Conservation (phyloP, 805 yeast species). For the Metschnikowia aberdeeniae region DNA sequence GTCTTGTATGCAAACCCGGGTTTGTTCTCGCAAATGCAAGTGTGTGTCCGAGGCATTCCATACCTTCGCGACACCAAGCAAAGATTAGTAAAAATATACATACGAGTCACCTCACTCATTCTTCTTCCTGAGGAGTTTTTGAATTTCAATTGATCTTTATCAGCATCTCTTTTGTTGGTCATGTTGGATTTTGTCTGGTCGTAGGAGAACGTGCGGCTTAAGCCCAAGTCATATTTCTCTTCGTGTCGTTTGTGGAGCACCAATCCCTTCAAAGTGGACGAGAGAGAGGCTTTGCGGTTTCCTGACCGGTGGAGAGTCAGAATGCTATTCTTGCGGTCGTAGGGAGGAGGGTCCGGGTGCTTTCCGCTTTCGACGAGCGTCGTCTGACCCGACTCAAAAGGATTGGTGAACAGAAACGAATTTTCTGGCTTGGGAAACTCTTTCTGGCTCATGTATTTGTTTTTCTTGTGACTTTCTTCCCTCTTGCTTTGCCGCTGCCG, state of each 20-base stretch:
- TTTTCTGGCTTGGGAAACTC: background rate
- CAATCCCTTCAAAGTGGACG: conserved; percentile 9
- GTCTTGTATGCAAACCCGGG: too few species aligned
- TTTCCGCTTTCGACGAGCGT: conserved; percentile 11
- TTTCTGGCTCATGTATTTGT: background rate
- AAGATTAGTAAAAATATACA: conserved; percentile 21
- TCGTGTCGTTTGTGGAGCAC: conserved; percentile 6
- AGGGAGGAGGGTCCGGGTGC: background rate
- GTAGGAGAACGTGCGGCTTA: conserved; percentile 22
- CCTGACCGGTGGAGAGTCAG: background rate
- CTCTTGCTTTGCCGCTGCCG: background rate
- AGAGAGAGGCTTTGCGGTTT: conserved; percentile 7
- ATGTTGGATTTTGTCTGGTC: conserved; percentile 38
- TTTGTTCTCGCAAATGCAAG: too few species aligned
- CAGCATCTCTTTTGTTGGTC: conserved; percentile 27
- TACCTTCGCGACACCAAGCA: background rate
- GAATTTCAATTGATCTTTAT: conserved; percentile 14
- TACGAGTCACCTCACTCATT: conserved; percentile 31
- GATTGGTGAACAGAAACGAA: conserved; percentile 7
- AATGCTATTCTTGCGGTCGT: conserved; percentile 3
- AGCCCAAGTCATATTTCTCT: background rate
- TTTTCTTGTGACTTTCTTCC: background rate
- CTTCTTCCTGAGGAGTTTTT: conserved; percentile 17
- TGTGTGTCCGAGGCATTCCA: too few species aligned
- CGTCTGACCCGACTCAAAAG: conserved; percentile 13